Percentiles rank a stretch among this genome's conserved stretches.
These are phyloP conservation scores for Akanthomyces muscarius DNA, from an alignment of 2,329 filamentous ascomycete genomes.

Conservation along the genomic window DNA sequence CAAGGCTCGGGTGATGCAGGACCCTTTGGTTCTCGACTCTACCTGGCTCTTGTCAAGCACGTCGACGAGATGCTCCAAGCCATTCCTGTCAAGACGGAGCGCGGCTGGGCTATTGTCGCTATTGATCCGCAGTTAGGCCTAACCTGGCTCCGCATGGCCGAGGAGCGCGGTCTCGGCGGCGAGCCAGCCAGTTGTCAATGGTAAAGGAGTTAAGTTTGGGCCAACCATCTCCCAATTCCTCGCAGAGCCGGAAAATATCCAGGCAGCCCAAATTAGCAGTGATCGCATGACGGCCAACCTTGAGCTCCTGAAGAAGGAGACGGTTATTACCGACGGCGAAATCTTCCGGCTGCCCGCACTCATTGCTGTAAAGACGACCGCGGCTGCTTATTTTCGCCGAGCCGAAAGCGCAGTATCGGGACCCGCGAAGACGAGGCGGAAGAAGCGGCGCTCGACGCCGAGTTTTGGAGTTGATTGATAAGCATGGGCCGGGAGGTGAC, in stretches of 20 bases:
- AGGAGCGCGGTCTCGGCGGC: not conserved
- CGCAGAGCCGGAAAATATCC: not conserved
- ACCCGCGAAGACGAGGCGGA: no score
- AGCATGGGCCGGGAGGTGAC: no score
- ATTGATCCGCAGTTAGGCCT: not conserved
- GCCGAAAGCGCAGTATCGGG: not conserved
- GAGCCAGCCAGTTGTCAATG: not conserved
- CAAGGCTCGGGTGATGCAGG: conserved; percentile 27
- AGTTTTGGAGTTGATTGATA: no score
- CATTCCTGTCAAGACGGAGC: conserved; percentile 6
- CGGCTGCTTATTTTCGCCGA: not conserved
- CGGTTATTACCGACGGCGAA: not conserved
- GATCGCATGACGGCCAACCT: not conserved
- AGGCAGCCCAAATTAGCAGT: no score
- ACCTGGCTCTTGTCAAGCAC: conserved; percentile 30
- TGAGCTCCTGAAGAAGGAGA: not conserved
- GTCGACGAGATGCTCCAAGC: conserved; percentile 32
- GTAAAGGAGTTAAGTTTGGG: not conserved
- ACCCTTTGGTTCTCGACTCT: conserved; percentile 29
- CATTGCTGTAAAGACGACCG: not conserved
- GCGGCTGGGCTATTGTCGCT: not conserved
- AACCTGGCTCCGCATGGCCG: not conserved
- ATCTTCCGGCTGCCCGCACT: not conserved
- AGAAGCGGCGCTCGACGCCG: no score
- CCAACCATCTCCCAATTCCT: not conserved